Evolutionary conservation across 75 land plant species (phyloP).

Genomic region (Isoetes taiwanensis): DNA sequence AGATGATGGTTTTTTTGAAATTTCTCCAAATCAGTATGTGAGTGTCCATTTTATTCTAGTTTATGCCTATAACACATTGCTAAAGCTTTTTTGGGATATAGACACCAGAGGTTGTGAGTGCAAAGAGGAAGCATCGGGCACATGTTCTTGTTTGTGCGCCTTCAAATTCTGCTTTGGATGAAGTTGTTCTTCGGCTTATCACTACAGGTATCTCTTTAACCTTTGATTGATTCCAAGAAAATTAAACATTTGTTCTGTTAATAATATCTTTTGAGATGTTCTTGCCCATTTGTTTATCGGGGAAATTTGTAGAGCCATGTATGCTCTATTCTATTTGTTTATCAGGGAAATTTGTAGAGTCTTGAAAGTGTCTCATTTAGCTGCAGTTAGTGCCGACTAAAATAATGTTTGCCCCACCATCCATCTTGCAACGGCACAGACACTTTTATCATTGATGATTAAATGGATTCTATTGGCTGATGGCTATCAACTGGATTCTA

Average conservation of each 20-base stretch:
- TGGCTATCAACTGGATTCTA: too few relatives aligned
- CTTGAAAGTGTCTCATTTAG: too few relatives aligned
- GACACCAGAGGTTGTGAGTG: slow-evolving; percentile 75
- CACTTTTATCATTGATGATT: too few relatives aligned
- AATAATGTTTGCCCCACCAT: too few relatives aligned
- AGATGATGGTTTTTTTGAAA: slow-evolving; percentile 76
- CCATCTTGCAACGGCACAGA: too few relatives aligned
- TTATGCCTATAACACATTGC: background rate
- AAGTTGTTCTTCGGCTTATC: slow-evolving; percentile 77
- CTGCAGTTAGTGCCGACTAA: too few relatives aligned
- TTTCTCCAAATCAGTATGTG: slow-evolving; percentile 75
- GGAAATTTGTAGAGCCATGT: too few relatives aligned
- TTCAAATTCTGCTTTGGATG: slow-evolving; percentile 95
- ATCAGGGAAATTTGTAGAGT: too few relatives aligned
- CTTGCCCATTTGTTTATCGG: background rate
- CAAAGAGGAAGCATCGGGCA: slow-evolving; percentile 66
- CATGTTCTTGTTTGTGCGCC: slow-evolving; percentile 98
- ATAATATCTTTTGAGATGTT: slow-evolving; percentile 5
- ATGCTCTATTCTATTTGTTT: too few relatives aligned
- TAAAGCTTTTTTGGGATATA: slow-evolving; percentile 12
- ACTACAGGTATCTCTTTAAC: slow-evolving; percentile 72
- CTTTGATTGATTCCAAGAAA: too few relatives aligned
- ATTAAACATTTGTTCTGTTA: too few relatives aligned
- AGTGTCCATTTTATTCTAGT: slow-evolving; percentile 8
- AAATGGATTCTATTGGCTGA: too few relatives aligned